Percentiles rank a stretch among this genome's conserved stretches.
Evolutionary conservation across 352 stramenopile genomes (phyloP).

Genomic region (Phytophthora brassicae): DNA sequence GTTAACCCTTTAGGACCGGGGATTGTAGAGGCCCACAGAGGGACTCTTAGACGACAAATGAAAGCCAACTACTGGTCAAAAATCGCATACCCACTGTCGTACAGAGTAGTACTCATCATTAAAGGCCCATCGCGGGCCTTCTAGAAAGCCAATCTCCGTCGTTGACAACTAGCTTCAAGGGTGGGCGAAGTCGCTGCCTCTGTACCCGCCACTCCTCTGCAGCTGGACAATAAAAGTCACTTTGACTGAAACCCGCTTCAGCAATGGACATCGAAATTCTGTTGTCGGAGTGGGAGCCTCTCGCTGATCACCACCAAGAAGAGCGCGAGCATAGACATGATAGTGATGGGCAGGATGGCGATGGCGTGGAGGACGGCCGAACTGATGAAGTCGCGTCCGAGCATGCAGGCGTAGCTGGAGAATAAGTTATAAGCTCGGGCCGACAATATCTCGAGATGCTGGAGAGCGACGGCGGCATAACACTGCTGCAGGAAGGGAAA

Average conservation of each 20-base stretch:
- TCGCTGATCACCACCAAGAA: too few species aligned
- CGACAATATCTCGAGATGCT: neutral
- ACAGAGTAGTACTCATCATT: neutral
- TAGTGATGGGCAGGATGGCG: too few species aligned
- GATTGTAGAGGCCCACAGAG: neutral
- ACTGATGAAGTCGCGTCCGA: neutral
- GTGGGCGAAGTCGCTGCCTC: neutral
- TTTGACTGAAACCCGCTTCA: too few species aligned
- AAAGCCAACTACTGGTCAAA: neutral
- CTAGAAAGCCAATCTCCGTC: neutral
- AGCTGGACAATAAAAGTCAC: too few species aligned
- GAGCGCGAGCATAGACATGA: too few species aligned
- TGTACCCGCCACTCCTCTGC: too few species aligned
- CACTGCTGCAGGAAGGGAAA: neutral
- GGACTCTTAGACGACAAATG: neutral
- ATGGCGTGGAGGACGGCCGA: neutral
- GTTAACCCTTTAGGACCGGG: neutral
- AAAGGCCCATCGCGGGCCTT: neutral
- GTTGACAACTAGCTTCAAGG: neutral
- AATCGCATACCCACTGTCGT: neutral
- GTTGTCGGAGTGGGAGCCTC: too few species aligned
- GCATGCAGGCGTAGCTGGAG: neutral
- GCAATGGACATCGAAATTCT: too few species aligned
- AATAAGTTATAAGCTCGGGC: neutral
- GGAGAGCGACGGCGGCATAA: neutral